These are phyloP conservation scores for Isabelozyma pseudorhagii DNA, from an alignment of 805 yeast genomes.

Conservation along the genomic window DNA sequence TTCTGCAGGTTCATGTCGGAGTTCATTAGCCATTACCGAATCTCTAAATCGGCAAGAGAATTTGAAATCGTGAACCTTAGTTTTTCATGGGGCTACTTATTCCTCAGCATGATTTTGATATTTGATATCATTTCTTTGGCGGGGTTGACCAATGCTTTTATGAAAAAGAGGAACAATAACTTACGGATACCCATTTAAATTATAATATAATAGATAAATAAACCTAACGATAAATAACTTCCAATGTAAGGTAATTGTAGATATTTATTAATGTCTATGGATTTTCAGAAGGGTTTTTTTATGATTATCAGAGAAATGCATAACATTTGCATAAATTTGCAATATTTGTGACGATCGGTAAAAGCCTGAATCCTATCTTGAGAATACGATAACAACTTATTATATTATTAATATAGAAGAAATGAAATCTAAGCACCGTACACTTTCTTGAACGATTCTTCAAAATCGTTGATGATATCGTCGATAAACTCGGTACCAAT, in stretches of 20 bases:
- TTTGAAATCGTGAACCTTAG: neutral
- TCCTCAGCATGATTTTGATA: neutral
- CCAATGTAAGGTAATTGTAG: no score
- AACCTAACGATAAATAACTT: no score
- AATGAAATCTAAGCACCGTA: slow-evolving; percentile 22
- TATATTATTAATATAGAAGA: neutral
- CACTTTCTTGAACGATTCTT: slow-evolving; percentile 73
- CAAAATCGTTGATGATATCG: slow-evolving; percentile 85
- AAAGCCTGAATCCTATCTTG: neutral
- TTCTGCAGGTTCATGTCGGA: neutral
- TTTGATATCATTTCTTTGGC: neutral
- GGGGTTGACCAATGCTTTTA: neutral
- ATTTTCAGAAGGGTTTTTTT: neutral
- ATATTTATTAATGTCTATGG: neutral
- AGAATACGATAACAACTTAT: neutral
- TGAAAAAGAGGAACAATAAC: neutral
- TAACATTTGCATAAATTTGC: no score
- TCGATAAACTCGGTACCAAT: slow-evolving; percentile 91
- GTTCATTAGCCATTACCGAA: neutral
- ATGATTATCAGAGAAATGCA: no score
- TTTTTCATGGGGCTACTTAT: neutral
- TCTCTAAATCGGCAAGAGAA: neutral
- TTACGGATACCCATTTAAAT: neutral
- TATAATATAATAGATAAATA: no score
- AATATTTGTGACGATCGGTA: neutral